Evolutionary conservation across 2,329 filamentous ascomycete species (phyloP), one percentile per base, ranked within the genome.

Genomic region (Colletotrichum sp.): DNA sequence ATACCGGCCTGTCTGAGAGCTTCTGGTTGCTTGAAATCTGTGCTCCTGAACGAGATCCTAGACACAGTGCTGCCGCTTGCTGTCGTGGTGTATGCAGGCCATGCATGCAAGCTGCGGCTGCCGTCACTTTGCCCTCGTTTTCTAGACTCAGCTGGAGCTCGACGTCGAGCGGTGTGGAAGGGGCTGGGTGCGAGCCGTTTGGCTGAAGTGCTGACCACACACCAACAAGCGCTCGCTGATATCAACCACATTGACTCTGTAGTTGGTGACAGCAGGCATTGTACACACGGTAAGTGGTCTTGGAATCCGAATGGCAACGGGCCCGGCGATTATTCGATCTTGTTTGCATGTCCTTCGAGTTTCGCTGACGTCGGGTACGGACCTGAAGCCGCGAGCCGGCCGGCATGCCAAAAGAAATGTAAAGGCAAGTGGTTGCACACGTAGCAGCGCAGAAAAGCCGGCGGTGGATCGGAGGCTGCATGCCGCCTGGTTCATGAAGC

Each of bases 121-220:
- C 72, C 25, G 72, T 75, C 74, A 76, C 74, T 34, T 48, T 75
- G 71, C 60, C 71, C 67, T 69, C 48, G 28, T 58, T 61, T 61
- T 30, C 65, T 76, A 66, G 61, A 74, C 65, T 58, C 70, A 76
- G 70, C 64, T 68, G 36, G 34, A 68, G 61, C 28, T 70, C n/a
- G 60, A 64, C 70, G 22, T 58, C 56, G 65, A 71, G 76, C 76
- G 76, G 76, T 77, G 76, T 43, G 76, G 66, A 67, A 55, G 64
- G 65, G 64, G 32, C 68, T 69, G 76, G 73, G 65, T 73, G 69
- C 55, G 36, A 77, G 68, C 76, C 76, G 76, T 77, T 76, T 77
- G 73, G 76, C 62, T 69, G 69, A 60, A 66, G n/a, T 73, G 61
- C 64, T 68, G 66, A 70, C 75, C 66, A 71, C 52, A 68, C 72